phyloP scores from a whole-genome alignment of 139 green algal species.

The Micractinium conductrix region DNA sequence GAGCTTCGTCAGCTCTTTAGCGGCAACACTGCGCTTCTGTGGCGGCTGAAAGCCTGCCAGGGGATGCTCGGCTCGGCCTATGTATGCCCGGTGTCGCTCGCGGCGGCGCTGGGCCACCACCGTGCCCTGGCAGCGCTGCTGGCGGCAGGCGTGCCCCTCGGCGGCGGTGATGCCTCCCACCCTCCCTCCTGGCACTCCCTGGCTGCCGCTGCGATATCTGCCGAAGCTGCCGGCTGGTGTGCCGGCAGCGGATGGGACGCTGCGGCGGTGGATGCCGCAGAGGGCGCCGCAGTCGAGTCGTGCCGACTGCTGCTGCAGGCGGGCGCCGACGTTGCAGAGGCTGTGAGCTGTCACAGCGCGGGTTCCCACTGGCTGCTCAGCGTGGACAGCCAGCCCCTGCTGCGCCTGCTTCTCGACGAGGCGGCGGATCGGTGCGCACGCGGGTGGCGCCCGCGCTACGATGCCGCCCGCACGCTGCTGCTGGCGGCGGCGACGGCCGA shows the following conservation, averaged over 20 bases:
- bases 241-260: not conserved
- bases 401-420: not conserved
- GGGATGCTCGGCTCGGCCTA: too few species aligned
- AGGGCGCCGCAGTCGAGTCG: not conserved
- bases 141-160: not conserved
- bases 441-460: not conserved
- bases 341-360: not conserved
- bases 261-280: not conserved
- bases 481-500: not conserved
- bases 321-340: not conserved
- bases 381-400: not conserved
- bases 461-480: not conserved
- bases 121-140: slow-evolving; percentile 13
- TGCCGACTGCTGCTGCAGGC: slow-evolving; percentile 1
- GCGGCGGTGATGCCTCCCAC: not conserved
- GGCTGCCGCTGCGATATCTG: slow-evolving; percentile 5
- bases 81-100: slow-evolving; percentile 8
- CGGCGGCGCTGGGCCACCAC: not conserved
- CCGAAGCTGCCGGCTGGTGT: not conserved
- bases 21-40: not conserved
- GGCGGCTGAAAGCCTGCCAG: not conserved
- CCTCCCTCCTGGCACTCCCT: not conserved
- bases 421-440: not conserved
- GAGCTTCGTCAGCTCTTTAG: not conserved
- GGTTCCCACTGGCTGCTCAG: slow-evolving; percentile 1